Percentiles rank a stretch among this genome's conserved stretches.
These are phyloP conservation scores for Boehmeria nivea DNA, from an alignment of 306 rosid species.

Conservation along the genomic window DNA sequence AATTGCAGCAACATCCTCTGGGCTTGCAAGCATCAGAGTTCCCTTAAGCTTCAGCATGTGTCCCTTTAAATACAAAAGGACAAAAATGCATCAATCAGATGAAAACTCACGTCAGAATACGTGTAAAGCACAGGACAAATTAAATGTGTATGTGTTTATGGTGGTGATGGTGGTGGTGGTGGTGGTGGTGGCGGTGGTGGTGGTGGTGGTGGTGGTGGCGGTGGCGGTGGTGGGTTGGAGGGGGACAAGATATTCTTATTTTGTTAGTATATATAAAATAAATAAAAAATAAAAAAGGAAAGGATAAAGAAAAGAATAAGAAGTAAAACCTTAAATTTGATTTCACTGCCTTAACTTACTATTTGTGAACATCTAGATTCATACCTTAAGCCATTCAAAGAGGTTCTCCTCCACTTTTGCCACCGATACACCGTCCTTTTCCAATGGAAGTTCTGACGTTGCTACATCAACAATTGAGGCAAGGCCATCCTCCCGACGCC, in stretches of 20 bases:
- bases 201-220: too few species aligned
- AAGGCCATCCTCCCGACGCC: conserved; percentile 98
- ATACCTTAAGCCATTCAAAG: conserved; percentile 95
- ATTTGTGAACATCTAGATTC: neutral
- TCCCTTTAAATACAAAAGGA: conserved; percentile 54
- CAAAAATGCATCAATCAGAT: conserved; percentile 22
- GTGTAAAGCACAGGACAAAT: too few species aligned
- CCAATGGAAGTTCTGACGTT: conserved; percentile 85
- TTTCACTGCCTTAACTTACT: too few species aligned
- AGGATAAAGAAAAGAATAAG: too few species aligned
- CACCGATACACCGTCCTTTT: conserved; percentile 76
- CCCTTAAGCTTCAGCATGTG: conserved; percentile 93
- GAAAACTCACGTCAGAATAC: too few species aligned
- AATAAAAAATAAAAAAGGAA: too few species aligned
- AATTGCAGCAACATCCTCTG: conserved; percentile 78
- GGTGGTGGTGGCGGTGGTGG: too few species aligned
- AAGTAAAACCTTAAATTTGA: neutral
- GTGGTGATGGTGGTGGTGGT: too few species aligned
- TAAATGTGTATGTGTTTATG: too few species aligned
- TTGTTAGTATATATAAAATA: too few species aligned
- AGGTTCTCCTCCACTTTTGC: conserved; percentile 93
- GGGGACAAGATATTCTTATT: too few species aligned
- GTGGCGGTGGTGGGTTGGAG: too few species aligned
- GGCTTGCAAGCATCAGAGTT: conserved; percentile 89
- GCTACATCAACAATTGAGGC: conserved; percentile 84